These are phyloP conservation scores for Flaveria sonorensis DNA, from an alignment of 129 eudicot species.

Conservation along the genomic window DNA sequence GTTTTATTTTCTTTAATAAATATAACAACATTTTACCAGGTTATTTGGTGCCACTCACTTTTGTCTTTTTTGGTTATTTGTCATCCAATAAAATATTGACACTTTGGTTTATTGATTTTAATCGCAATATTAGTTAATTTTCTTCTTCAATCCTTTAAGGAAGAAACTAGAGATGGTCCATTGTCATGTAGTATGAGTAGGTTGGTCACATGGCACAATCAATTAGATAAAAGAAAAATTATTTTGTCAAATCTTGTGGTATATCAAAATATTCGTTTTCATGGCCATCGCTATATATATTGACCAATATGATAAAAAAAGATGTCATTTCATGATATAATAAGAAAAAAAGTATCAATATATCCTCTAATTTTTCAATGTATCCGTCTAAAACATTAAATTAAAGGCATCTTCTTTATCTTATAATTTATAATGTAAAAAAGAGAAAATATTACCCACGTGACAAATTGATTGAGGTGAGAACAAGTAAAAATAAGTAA, in stretches of 20 bases:
- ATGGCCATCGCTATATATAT: slow-evolving; percentile 4
- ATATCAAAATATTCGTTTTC: slow-evolving; percentile 28
- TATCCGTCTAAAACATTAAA: too few species aligned
- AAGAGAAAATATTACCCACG: too few species aligned
- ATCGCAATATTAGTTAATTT: too few species aligned
- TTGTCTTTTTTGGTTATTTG: neutral
- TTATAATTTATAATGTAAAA: too few species aligned
- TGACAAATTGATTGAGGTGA: too few species aligned
- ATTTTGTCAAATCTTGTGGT: slow-evolving; percentile 30
- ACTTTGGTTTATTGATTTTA: too few species aligned
- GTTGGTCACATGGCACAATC: slow-evolving; percentile 37
- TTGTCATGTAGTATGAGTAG: slow-evolving; percentile 25
- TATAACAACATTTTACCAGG: neutral
- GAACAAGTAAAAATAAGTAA: too few species aligned
- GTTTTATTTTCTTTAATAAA: too few species aligned
- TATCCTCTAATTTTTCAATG: too few species aligned
- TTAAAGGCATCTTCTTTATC: too few species aligned
- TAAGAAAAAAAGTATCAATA: too few species aligned
- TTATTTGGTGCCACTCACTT: neutral
- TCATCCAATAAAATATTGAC: neutral
- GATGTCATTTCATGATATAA: too few species aligned
- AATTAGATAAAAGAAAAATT: slow-evolving; percentile 17
- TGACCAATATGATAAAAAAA: neutral
- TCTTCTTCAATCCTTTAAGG: neutral
- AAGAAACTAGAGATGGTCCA: slow-evolving; percentile 25